Evolutionary conservation across 768 basidiomycete genomes (phyloP), one percentile per base, ranked within the genome.

Genomic region (Boletus rex-veris): DNA sequence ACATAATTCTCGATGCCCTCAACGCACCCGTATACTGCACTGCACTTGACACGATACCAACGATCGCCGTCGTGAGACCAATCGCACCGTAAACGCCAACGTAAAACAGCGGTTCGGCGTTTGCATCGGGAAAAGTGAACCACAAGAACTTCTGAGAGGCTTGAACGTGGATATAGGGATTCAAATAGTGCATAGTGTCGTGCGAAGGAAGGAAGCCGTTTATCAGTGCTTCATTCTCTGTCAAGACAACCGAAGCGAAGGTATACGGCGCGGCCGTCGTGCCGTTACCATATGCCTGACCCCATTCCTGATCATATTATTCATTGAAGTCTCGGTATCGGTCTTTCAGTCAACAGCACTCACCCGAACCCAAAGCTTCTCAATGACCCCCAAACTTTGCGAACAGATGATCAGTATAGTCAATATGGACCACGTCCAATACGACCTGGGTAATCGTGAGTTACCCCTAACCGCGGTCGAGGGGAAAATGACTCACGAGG

Each of bases 21-120:
- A 77, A 53, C 14, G 64, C 62, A 38, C 85, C 88, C 0, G 80
- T 82, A 59, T 80, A 85, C 64, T 88, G 85, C 1, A 80, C 78
- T 19, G 75, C 68, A 16, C 72, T 72, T 16, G 80, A 76, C 9
- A 73, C 44, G 6, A 85, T 71, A 43, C 72, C 76, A 28, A 81
- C 69, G 5, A 82, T 18, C 1, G 79, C 82, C 35, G 75, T 75
- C 14, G 63, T 62, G 7, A 86, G 54, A 1, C 84, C 82, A 55
- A 91, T 84, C 0, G 74, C 74, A 1, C 83, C 83, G 58, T 86
- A 90, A 19, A 89, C 66, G 0, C 78, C 79, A 40, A 91, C 77
- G 55, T 88, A 91, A 71, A 88, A 90, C 58, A 88, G 63, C 0
- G 89, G 89, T 37, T 84, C 78, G 18, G 80, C 74, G 14, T 77